Percentiles rank a stretch among this genome's conserved stretches.
Conservation (phyloP, 768 basidiomycete species). For the Xerocomus spinulosus region DNA sequence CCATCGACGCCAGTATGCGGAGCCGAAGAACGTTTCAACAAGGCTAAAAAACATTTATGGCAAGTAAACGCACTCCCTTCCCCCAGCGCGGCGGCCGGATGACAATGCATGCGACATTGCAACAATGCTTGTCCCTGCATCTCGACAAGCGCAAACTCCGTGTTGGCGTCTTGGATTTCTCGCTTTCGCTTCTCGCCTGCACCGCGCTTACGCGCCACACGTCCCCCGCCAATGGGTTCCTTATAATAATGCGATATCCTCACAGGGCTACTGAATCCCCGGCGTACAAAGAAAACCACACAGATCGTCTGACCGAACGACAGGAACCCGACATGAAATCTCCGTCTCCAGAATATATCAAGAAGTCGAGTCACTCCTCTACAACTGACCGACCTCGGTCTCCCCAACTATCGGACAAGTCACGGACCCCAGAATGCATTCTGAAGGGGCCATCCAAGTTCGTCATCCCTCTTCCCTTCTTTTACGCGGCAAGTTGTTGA, state of each 20-base stretch:
- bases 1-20: slow-evolving; percentile 14
- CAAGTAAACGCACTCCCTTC: slow-evolving; percentile 18
- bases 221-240: slow-evolving; percentile 15
- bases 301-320: slow-evolving; percentile 12
- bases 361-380: slow-evolving; percentile 18
- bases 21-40: slow-evolving; percentile 32
- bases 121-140: slow-evolving; percentile 11
- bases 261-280: slow-evolving; percentile 32
- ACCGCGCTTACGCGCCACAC: slow-evolving; percentile 28
- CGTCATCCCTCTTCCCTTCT: slow-evolving; percentile 13
- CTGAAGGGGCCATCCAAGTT: slow-evolving; percentile 24
- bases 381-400: slow-evolving; percentile 17
- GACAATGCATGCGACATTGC: slow-evolving; percentile 10
- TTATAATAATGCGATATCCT: slow-evolving; percentile 20
- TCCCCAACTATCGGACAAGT: slow-evolving; percentile 16
- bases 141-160: slow-evolving; percentile 13
- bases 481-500: slow-evolving; percentile 17
- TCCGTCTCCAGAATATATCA: slow-evolving; percentile 19
- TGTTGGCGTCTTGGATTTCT: slow-evolving; percentile 7
- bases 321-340: slow-evolving; percentile 14
- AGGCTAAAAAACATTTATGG: slow-evolving; percentile 35
- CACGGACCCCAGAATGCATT: slow-evolving; percentile 20
- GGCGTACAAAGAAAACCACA: slow-evolving; percentile 16
- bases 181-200: slow-evolving; percentile 21
- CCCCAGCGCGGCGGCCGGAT: slow-evolving; percentile 3